Evolutionary conservation across 1,284 basidiomycete species (phyloP).

Genomic region (Ceratobasidium theobromae): DNA sequence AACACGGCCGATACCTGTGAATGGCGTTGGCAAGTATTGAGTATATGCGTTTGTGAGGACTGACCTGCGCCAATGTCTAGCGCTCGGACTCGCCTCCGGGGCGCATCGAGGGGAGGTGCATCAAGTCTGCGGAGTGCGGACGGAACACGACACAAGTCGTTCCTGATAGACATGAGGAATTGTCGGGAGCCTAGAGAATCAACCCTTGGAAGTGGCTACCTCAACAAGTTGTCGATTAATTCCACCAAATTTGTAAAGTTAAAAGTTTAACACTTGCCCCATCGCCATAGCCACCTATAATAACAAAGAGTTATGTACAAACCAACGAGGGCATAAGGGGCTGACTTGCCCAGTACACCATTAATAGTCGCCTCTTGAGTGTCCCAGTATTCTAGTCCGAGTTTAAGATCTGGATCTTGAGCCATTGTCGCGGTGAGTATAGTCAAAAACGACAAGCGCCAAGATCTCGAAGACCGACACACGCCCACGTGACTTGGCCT

Average conservation of each 20-base stretch:
- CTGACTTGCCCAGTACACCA: conserved; percentile 59
- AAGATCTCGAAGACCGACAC: neutral
- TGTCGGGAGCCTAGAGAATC: conserved; percentile 86
- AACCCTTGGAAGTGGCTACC: conserved; percentile 80
- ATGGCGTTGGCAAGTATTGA: neutral
- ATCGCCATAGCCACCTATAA: conserved; percentile 65
- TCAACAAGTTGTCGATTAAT: no score
- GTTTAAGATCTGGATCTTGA: conserved; percentile 54
- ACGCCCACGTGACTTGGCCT: conserved; percentile 25
- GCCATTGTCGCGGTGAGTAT: neutral
- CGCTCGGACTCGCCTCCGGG: conserved; percentile 58
- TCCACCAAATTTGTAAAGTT: no score
- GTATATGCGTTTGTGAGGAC: neutral
- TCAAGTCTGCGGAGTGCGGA: conserved; percentile 60
- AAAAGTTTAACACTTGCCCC: conserved; percentile 54
- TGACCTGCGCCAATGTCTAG: conserved; percentile 69
- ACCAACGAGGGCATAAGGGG: neutral
- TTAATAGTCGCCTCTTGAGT: conserved; percentile 70
- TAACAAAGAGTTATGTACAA: neutral
- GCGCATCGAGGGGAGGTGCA: conserved; percentile 39
- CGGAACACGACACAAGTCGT: conserved; percentile 72
- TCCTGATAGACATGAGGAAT: conserved; percentile 77
- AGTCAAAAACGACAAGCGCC: neutral
- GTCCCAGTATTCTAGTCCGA: conserved; percentile 77
- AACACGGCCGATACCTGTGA: conserved; percentile 75